Base-by-base conservation (phyloP, 176 grass and related monocot species). In the Cymbopogon citratus region DNA sequence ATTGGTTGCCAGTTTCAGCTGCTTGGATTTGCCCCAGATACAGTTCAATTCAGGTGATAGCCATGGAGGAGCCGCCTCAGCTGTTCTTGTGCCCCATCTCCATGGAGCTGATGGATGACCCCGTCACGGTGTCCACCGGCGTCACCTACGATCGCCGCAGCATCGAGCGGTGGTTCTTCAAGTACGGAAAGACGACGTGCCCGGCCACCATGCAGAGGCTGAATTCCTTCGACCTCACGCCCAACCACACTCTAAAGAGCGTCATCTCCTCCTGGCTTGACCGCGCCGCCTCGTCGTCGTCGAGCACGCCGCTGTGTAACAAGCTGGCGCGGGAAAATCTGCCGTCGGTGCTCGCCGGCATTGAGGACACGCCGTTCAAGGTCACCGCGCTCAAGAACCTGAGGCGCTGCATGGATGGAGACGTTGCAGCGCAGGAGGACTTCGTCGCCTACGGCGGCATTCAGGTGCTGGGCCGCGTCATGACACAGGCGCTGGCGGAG, bases 41-140 rank as follows among this genome's bases (percentile, higher is more conserved):
- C 4, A 24, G 72, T 16, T 69, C 71, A 7, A 31, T 83, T 82
- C 31, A 31, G 74, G 71, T 64, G 72, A 70, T 71, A 2, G 77
- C 19, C 31, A 40, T 57, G 66, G 79, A 84, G 78, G 89, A 91
- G 4, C 69, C 87, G 54, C 83, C 91, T 18, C 43, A 78, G 26
- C 74, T 94, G 27, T 92, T 92, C 75, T 59, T 86, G 45, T 97
- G 94, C 80, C 94, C 94, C 38, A 97, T 97, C 69, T 94, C 94
- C 63, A 85, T 97, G 91, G 94, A 97, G 72, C 83, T 97, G 33
- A 97, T 97, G 91, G 87, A 86, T 68, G 91, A 97, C 36, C 94
- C 94, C 25, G 89, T 97, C 51, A 97, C 85, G 27, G 63, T 97
- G 28, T 87, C 85, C 73, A 97, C 94, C 73, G 94, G 94, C 46